A percentile compares a stretch with the other conserved stretches of the same genome.
These are phyloP conservation scores for Phialophora macrospora DNA, from an alignment of 2,329 filamentous ascomycete species.

Conservation along the genomic window DNA sequence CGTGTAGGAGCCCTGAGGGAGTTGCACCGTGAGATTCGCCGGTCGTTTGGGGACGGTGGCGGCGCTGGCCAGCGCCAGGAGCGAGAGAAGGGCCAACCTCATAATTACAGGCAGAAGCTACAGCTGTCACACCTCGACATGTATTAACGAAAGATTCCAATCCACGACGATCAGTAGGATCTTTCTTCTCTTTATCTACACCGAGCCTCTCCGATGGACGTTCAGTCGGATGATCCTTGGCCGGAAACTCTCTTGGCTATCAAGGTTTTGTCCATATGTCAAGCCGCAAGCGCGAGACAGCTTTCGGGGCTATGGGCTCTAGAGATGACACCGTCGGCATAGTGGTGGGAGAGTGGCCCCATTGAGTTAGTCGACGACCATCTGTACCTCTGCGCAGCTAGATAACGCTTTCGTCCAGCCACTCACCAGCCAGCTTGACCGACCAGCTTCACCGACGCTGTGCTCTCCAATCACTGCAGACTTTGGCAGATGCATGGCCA, in stretches of 20 bases:
- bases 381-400: neutral
- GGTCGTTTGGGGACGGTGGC: neutral
- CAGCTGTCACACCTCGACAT: neutral
- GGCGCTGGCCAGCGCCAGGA: slow-evolving; percentile 5
- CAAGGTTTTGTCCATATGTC: no score
- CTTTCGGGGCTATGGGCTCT: neutral
- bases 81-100: slow-evolving; percentile 4
- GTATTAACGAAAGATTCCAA: neutral
- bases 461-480: neutral
- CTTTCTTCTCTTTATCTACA: slow-evolving; percentile 1
- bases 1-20: slow-evolving; percentile 37
- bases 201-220: neutral
- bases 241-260: neutral
- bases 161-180: neutral
- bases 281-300: neutral
- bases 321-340: neutral
- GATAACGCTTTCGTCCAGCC: neutral
- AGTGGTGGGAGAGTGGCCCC: neutral
- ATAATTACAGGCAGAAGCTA: slow-evolving; percentile 2
- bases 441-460: slow-evolving; percentile 3
- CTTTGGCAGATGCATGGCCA: slow-evolving; percentile 1
- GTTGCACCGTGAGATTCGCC: slow-evolving; percentile 12
- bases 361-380: neutral
- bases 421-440: slow-evolving; percentile 1
- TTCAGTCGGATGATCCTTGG: neutral